Evolutionary conservation across 495 filamentous ascomycete genomes (phyloP), one percentile per base, ranked within the genome.

Genomic region (Hyaloscypha bicolor): DNA sequence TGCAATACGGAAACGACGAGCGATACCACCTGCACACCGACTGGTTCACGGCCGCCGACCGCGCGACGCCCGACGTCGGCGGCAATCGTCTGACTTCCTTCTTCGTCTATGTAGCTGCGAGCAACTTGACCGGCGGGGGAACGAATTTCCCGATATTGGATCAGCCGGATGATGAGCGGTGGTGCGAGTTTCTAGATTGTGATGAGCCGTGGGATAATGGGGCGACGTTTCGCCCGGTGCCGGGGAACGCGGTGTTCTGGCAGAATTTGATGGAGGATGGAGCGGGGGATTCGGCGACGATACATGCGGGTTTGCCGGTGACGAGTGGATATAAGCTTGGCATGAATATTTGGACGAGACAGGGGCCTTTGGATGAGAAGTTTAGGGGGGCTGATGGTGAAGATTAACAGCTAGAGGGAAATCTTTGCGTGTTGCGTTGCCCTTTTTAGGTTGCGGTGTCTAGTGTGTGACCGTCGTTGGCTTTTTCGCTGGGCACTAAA

Each of bases 231-330:
- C 84, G 84, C 68, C 86, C 89, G 0, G 77, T 89, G 8, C 82
- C 85, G 71, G 90, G 90, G 25, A 91, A 89, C 77, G 90, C 89
- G 6, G 83, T 93, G 19, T 93, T 87, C 73, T 93, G 91, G 90
- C 84, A 86, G 79, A 93, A 93, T 78, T 72, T 93, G 67, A 69
- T 81, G 21, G 74, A 80, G 4, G 84, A 88, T 78, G 89, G 90
- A 55, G 78, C 73, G 6, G 89, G 88, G 32, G 88, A 91, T 76
- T 77, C 83, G 69, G 81, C 86, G 76, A 88, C 84, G 39, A 82
- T 90, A 76, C 91, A 93, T 80, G 89, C 89, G 6, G 88, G 89
- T 37, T 72, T 90, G 72, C 88, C 89, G 42, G 89, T 93, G 8
- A 83, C 80, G 48, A 79, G 77, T 64, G 91, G 91, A 30, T 83